Evolutionary conservation across 2,329 filamentous ascomycete genomes (phyloP).

Genomic region (Ambrosiella beaveri): DNA sequence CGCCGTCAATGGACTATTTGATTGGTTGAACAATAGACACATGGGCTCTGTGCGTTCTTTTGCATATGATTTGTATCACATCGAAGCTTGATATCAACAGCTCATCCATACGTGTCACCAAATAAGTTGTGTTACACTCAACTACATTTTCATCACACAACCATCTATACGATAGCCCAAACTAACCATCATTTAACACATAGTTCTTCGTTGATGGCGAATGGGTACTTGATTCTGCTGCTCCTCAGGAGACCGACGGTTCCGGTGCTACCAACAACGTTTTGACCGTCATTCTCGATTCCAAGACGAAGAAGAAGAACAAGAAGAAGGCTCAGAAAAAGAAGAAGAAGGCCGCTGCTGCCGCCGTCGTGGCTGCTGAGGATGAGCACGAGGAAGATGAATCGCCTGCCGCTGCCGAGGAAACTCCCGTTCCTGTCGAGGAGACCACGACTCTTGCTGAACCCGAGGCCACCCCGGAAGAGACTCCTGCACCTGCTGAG

Average conservation of each 20-base stretch:
- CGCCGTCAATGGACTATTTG: no score
- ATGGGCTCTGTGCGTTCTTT: no score
- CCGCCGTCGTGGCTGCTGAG: background rate
- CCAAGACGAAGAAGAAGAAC: slow-evolving; percentile 34
- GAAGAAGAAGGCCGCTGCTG: slow-evolving; percentile 13
- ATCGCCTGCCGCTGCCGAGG: slow-evolving; percentile 17
- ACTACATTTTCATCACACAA: background rate
- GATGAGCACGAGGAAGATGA: slow-evolving; percentile 12
- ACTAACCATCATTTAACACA: slow-evolving; percentile 3
- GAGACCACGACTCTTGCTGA: slow-evolving; percentile 4
- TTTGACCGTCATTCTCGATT: slow-evolving; percentile 36
- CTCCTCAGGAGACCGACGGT: slow-evolving; percentile 66
- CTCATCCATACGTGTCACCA: background rate
- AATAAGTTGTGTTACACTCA: background rate
- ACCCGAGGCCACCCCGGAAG: background rate
- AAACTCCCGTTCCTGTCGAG: background rate
- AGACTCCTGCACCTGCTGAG: background rate
- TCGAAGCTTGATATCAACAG: background rate
- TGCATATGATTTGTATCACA: no score
- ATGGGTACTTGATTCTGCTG: slow-evolving; percentile 71
- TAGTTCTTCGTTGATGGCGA: slow-evolving; percentile 90
- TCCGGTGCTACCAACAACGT: slow-evolving; percentile 88
- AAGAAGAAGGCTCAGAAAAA: slow-evolving; percentile 19
- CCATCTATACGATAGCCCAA: background rate
- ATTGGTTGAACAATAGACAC: no score